Percentiles rank a stretch among this genome's conserved stretches.
phyloP scores from a whole-genome alignment of 2,329 filamentous ascomycete species.

The Hyphodiscus sp. region DNA sequence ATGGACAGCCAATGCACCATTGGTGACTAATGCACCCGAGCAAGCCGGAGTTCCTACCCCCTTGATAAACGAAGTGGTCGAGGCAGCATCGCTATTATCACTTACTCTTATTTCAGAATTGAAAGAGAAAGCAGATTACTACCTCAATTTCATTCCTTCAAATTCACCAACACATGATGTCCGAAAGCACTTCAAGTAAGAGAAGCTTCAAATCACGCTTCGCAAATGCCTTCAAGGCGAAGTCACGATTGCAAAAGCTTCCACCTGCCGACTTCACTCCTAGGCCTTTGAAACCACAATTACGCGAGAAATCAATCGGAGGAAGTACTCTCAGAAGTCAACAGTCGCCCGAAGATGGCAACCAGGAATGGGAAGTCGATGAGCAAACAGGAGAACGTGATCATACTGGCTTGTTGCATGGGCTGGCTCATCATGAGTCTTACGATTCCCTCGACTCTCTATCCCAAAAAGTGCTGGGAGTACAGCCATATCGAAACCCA shows the following conservation, averaged over 20 bases:
- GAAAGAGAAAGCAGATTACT: background rate
- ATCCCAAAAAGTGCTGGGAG: background rate
- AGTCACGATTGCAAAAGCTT: constrained; percentile 3
- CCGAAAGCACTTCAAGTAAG: background rate
- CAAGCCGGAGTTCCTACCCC: no score
- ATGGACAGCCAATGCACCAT: no score
- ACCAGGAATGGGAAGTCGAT: constrained; percentile 8
- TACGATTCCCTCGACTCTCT: constrained; percentile 18
- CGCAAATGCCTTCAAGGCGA: background rate
- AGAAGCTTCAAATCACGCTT: background rate
- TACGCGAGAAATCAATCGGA: background rate
- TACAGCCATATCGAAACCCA: constrained; percentile 18
- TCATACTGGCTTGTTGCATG: constrained; percentile 28
- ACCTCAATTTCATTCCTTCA: background rate
- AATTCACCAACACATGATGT: background rate
- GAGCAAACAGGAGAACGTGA: constrained; percentile 29
- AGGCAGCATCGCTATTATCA: background rate
- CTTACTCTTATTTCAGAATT: background rate
- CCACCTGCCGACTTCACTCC: background rate
- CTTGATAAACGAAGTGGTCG: background rate
- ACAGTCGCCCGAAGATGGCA: background rate
- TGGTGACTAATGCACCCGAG: no score
- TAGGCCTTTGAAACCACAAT: no score
- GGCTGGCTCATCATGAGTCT: constrained; percentile 26
- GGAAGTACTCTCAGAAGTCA: background rate